phyloP scores from a whole-genome alignment of 176 grass and related monocot genomes.

The Musa itinerans region DNA sequence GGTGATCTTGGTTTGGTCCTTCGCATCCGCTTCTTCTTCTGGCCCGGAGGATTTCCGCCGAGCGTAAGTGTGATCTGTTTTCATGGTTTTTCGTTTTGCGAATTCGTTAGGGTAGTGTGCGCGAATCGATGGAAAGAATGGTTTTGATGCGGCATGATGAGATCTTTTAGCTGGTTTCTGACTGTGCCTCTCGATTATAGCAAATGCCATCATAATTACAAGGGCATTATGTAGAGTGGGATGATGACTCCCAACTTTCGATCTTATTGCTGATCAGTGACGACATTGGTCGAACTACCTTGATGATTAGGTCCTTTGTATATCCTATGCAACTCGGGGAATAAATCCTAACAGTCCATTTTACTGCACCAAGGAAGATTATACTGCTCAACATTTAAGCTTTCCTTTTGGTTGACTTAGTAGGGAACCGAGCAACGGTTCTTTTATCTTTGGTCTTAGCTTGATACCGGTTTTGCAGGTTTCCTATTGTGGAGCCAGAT shows the following conservation, averaged over 20 bases:
- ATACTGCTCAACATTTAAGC: not conserved
- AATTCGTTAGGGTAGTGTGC: not conserved
- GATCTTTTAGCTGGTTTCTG: not conserved
- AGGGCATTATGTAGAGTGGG: not conserved
- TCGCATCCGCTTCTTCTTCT: not conserved
- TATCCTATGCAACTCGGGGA: no score
- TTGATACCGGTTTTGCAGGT: conserved; percentile 25
- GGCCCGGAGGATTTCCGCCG: conserved; percentile 3
- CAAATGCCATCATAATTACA: not conserved
- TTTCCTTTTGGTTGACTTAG: not conserved
- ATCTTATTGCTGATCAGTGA: no score
- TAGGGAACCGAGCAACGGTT: not conserved
- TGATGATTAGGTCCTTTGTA: no score
- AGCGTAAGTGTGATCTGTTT: conserved; percentile 8
- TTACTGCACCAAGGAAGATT: no score
- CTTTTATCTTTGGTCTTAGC: not conserved
- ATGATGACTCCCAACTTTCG: no score
- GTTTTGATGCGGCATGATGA: not conserved
- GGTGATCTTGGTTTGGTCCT: not conserved
- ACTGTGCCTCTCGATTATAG: not conserved
- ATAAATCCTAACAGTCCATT: no score
- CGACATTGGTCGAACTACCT: no score
- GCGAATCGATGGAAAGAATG: not conserved
- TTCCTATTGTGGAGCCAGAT: conserved; percentile 94
- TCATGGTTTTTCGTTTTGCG: not conserved